phyloP scores from a whole-genome alignment of 257 asterid genomes.

The Linderniella brevidens region DNA sequence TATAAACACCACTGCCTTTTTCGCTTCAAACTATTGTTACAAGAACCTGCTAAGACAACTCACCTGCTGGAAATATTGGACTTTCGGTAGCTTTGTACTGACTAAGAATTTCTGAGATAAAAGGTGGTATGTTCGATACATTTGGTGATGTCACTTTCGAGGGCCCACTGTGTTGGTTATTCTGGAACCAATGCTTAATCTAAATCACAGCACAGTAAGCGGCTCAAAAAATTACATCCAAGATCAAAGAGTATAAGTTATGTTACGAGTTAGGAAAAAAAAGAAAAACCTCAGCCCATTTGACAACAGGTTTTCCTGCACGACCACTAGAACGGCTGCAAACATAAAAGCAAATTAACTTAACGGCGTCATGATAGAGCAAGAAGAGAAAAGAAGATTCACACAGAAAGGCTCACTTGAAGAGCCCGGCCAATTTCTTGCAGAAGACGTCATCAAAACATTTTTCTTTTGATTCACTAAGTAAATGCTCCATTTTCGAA shows the following conservation, averaged over 20 bases:
- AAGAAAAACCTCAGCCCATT: slow-evolving; percentile 67
- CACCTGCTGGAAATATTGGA: slow-evolving; percentile 21
- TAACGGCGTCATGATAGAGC: neutral
- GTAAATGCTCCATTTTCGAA: slow-evolving; percentile 3
- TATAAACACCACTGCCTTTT: no score
- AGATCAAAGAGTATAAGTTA: neutral
- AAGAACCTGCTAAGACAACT: slow-evolving; percentile 9
- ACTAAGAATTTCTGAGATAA: slow-evolving; percentile 16
- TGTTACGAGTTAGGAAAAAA: slow-evolving; percentile 6
- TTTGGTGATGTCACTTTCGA: slow-evolving; percentile 18
- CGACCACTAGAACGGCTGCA: slow-evolving; percentile 69
- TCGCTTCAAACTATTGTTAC: neutral
- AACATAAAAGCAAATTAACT: slow-evolving; percentile 11
- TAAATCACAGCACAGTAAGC: slow-evolving; percentile 16
- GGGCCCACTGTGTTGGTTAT: slow-evolving; percentile 22
- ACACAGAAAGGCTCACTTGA: neutral
- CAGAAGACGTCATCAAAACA: neutral
- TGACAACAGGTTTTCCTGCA: slow-evolving; percentile 67
- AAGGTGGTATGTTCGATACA: slow-evolving; percentile 12
- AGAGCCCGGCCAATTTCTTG: slow-evolving; percentile 2
- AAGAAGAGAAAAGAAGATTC: neutral
- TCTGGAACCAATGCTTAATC: slow-evolving; percentile 65
- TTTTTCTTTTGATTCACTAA: neutral
- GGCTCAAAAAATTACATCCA: slow-evolving; percentile 11
- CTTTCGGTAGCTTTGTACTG: slow-evolving; percentile 16